A percentile compares a stretch with the other conserved stretches of the same genome.
These are phyloP conservation scores for Aspergillus cejpii DNA, from an alignment of 2,329 filamentous ascomycete species.

Conservation along the genomic window DNA sequence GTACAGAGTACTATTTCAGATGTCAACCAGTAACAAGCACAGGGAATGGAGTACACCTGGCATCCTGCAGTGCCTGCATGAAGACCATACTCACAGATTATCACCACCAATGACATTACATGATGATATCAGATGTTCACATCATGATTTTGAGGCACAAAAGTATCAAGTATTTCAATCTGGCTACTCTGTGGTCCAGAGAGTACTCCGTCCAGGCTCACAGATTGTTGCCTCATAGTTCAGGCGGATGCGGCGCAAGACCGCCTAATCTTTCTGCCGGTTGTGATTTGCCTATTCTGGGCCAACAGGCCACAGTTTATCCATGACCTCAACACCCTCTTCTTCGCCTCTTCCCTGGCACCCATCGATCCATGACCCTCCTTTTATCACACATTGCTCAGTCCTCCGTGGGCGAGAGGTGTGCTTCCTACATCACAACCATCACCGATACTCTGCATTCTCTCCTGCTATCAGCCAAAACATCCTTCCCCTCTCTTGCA, in stretches of 20 bases:
- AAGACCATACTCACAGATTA: too few relatives aligned
- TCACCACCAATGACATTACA: too few relatives aligned
- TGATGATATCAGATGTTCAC: too few relatives aligned
- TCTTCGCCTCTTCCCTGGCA: conserved; percentile 2
- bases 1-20: too few relatives aligned
- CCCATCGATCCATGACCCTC: conserved; percentile 33
- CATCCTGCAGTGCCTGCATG: too few relatives aligned
- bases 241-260: too few relatives aligned
- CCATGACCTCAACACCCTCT: conserved; percentile 14
- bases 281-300: conserved; percentile 1
- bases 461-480: conserved; percentile 19
- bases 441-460: conserved; percentile 29
- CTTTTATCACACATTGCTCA: conserved; percentile 33
- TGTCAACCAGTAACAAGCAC: too few relatives aligned
- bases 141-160: too few relatives aligned
- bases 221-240: not conserved
- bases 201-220: too few relatives aligned
- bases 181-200: too few relatives aligned
- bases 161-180: too few relatives aligned
- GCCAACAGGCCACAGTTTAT: conserved; percentile 9
- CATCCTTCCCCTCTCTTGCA: not conserved
- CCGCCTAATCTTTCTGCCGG: not conserved
- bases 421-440: conserved; percentile 35
- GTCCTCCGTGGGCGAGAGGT: conserved; percentile 38
- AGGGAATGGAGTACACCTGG: too few relatives aligned